phyloP scores from a whole-genome alignment of 768 basidiomycete genomes.

The Suillus ampliporus region DNA sequence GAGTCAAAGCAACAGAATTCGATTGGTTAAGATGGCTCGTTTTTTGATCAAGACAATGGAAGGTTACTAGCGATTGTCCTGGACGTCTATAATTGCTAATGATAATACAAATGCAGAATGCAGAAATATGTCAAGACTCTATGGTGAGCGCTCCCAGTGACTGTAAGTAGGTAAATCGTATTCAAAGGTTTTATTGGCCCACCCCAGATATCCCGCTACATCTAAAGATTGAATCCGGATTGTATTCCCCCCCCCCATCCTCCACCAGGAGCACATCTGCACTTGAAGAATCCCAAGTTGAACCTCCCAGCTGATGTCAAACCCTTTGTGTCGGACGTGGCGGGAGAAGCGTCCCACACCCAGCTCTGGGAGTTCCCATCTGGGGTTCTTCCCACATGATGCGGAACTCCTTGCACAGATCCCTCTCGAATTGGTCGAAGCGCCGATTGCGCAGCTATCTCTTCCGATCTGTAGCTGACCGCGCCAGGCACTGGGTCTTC shows the following conservation, averaged over 20 bases:
- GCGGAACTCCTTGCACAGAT: slow-evolving; percentile 17
- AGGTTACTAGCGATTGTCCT: not conserved
- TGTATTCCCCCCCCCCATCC: slow-evolving; percentile 11
- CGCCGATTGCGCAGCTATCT: slow-evolving; percentile 20
- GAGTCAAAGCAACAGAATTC: not conserved
- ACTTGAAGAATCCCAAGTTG: slow-evolving; percentile 25
- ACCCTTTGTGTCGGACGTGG: slow-evolving; percentile 8
- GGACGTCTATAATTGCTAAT: not conserved
- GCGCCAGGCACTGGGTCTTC: slow-evolving; percentile 28
- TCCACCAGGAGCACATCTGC: slow-evolving; percentile 35
- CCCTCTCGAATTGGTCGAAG: slow-evolving; percentile 25
- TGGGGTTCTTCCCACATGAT: slow-evolving; percentile 24
- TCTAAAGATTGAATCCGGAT: not conserved
- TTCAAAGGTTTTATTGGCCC: not conserved
- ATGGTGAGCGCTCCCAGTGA: not conserved
- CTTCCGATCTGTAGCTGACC: slow-evolving; percentile 32
- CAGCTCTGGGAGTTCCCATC: slow-evolving; percentile 36
- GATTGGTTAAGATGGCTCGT: not conserved
- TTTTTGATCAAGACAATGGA: not conserved
- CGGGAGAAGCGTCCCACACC: slow-evolving; percentile 31
- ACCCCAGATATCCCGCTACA: not conserved
- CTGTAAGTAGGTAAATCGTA: not conserved
- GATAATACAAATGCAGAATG: not conserved
- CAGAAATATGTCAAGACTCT: not conserved
- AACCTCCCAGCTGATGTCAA: slow-evolving; percentile 23